These are phyloP conservation scores for Pythium guiyangense DNA, from an alignment of 352 stramenopile species.

Conservation along the genomic window DNA sequence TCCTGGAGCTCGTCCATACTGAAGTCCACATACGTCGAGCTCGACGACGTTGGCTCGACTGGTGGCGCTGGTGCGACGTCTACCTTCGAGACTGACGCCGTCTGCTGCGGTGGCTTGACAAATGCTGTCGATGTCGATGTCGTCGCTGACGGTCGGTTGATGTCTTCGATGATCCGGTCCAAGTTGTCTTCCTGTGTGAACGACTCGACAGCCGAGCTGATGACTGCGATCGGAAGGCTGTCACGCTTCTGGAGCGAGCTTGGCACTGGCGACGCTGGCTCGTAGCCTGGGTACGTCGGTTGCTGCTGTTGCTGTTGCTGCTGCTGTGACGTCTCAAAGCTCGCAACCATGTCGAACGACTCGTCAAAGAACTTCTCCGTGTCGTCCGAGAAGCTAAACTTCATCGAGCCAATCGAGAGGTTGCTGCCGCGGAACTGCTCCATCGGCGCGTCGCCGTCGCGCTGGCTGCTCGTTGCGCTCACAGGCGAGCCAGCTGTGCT, in stretches of 20 bases:
- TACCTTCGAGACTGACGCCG: constrained; percentile 20
- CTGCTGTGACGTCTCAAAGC: constrained; percentile 9
- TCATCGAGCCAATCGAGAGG: constrained; percentile 63
- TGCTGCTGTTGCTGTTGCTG: constrained; percentile 19
- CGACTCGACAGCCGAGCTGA: constrained; percentile 59
- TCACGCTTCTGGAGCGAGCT: constrained; percentile 37
- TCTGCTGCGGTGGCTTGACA: constrained; percentile 27
- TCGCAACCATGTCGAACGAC: constrained; percentile 38
- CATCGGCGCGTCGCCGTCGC: constrained; percentile 21
- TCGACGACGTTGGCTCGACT: constrained; percentile 31
- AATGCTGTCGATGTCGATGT: constrained; percentile 22
- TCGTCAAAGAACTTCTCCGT: constrained; percentile 63
- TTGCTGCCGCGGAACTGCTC: constrained; percentile 47
- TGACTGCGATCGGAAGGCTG: constrained; percentile 64
- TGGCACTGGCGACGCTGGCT: constrained; percentile 7
- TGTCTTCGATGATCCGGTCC: constrained; percentile 75
- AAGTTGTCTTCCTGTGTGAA: constrained; percentile 74
- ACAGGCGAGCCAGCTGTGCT: constrained; percentile 9
- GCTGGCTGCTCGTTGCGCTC: constrained; percentile 21
- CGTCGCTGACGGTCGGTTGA: constrained; percentile 36
- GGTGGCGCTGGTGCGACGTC: constrained; percentile 3
- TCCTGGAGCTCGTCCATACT: constrained; percentile 71
- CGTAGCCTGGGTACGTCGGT: constrained; percentile 9
- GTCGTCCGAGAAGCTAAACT: constrained; percentile 70
- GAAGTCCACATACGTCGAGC: constrained; percentile 51